A percentile compares a stretch with the other conserved stretches of the same genome.
phyloP scores from a whole-genome alignment of 1,139 yeast genomes.

The Geotrichum fermentans region DNA sequence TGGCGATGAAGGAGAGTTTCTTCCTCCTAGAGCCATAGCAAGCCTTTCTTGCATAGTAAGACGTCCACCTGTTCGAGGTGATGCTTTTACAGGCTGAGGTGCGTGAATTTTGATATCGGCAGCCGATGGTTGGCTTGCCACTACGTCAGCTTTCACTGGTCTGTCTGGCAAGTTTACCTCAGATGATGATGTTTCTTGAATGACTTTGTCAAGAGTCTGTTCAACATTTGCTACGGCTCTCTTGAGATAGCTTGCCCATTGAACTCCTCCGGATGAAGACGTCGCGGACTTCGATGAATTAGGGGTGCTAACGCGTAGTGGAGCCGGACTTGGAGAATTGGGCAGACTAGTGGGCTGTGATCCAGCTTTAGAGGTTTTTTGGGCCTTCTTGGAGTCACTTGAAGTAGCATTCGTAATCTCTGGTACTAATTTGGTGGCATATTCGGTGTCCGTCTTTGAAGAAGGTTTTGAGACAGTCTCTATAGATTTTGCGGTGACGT shows the following conservation, averaged over 20 bases:
- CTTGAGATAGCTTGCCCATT: constrained; percentile 36
- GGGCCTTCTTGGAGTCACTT: too few relatives aligned
- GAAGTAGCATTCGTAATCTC: too few relatives aligned
- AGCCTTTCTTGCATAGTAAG: constrained; percentile 73
- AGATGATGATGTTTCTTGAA: constrained; percentile 28
- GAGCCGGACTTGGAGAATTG: too few relatives aligned
- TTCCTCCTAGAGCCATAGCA: constrained; percentile 64
- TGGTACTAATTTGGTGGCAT: too few relatives aligned
- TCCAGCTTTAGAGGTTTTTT: too few relatives aligned
- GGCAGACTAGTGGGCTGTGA: too few relatives aligned
- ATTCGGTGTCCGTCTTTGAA: too few relatives aligned
- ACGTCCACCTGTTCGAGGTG: constrained; percentile 41
- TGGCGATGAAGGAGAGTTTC: constrained; percentile 12
- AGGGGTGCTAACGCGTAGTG: too few relatives aligned
- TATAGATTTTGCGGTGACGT: background rate
- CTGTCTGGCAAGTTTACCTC: background rate
- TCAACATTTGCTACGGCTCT: constrained; percentile 42
- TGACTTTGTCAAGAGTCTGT: constrained; percentile 37
- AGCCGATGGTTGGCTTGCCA: background rate
- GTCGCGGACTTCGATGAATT: too few relatives aligned
- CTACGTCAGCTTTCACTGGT: background rate
- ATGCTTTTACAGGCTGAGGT: constrained; percentile 7
- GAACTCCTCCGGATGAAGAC: constrained; percentile 16
- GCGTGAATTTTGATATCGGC: constrained; percentile 9
- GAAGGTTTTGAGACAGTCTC: background rate